These are phyloP conservation scores for Ophiostoma himal-ulmi DNA, from an alignment of 2,329 filamentous ascomycete genomes.

Conservation along the genomic window DNA sequence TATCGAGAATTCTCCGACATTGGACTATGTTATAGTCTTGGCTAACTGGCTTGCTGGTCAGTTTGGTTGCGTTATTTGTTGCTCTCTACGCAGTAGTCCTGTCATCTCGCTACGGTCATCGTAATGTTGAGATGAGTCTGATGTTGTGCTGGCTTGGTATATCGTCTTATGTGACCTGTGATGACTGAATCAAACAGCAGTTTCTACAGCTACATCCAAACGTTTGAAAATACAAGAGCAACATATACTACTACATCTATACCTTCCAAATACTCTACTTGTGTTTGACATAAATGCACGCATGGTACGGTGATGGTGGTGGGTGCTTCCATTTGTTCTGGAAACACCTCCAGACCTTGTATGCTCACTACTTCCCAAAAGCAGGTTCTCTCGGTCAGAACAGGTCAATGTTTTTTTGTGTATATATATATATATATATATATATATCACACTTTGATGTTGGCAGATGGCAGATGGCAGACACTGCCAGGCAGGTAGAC, in stretches of 20 bases:
- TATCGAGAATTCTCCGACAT: constrained; percentile 4
- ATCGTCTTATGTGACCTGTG: not conserved
- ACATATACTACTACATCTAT: not conserved
- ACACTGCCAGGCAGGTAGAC: too few relatives aligned
- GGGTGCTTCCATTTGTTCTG: not conserved
- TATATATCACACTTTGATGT: not conserved
- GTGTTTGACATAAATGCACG: not conserved
- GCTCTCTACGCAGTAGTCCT: not conserved
- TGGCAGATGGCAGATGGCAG: not conserved
- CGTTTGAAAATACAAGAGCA: not conserved
- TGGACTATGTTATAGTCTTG: not conserved
- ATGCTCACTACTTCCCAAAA: not conserved
- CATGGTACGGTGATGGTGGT: not conserved
- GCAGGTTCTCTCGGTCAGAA: not conserved
- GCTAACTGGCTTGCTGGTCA: not conserved
- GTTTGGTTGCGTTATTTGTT: not conserved
- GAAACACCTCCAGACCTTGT: not conserved
- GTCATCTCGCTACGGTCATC: not conserved
- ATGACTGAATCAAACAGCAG: not conserved
- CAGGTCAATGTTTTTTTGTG: not conserved
- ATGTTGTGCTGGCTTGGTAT: not conserved
- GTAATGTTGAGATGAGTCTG: not conserved
- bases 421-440: not conserved
- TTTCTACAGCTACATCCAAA: not conserved
- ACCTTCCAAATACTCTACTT: not conserved